Evolutionary conservation across 2,329 filamentous ascomycete species (phyloP).

Genomic region (Purpureocillium lavendulum): DNA sequence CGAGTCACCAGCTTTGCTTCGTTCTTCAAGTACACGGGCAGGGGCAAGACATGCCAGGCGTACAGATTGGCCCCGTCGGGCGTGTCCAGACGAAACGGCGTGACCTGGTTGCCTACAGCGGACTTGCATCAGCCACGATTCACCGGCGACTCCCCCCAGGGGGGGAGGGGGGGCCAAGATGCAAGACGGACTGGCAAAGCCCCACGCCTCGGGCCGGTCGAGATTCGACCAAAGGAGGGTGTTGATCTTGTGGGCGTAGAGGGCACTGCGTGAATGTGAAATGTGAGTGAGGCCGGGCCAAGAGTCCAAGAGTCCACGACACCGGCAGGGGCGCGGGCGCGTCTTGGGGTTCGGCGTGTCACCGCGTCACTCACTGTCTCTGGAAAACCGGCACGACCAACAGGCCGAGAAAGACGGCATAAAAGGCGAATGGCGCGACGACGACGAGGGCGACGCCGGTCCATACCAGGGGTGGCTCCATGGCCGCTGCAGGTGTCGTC

Average conservation of each 20-base stretch:
- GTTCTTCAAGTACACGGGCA: slow-evolving; percentile 66
- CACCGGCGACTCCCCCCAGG: no score
- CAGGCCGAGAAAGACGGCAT: slow-evolving; percentile 56
- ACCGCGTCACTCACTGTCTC: slow-evolving; percentile 61
- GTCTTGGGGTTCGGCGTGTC: no score
- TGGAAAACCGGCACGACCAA: slow-evolving; percentile 66
- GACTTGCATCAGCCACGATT: background rate
- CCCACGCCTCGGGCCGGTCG: slow-evolving; percentile 71
- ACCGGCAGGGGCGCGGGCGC: no score
- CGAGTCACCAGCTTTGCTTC: slow-evolving; percentile 52
- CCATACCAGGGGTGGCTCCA: slow-evolving; percentile 24
- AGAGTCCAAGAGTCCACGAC: no score
- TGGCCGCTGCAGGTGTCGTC: slow-evolving; percentile 17
- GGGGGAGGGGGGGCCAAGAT: background rate
- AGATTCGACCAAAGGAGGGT: slow-evolving; percentile 64
- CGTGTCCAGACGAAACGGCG: slow-evolving; percentile 71
- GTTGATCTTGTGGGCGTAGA: slow-evolving; percentile 79
- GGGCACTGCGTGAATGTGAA: slow-evolving; percentile 41
- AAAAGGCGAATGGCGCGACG: slow-evolving; percentile 53
- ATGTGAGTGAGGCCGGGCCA: background rate
- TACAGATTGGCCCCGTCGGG: slow-evolving; percentile 71
- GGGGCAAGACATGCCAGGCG: slow-evolving; percentile 83
- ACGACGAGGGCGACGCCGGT: slow-evolving; percentile 45
- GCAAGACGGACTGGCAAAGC: slow-evolving; percentile 63
- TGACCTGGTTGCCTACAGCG: slow-evolving; percentile 69